Conservation (phyloP, 2,329 filamentous ascomycete genomes). For the Fusarium burgessii region DNA sequence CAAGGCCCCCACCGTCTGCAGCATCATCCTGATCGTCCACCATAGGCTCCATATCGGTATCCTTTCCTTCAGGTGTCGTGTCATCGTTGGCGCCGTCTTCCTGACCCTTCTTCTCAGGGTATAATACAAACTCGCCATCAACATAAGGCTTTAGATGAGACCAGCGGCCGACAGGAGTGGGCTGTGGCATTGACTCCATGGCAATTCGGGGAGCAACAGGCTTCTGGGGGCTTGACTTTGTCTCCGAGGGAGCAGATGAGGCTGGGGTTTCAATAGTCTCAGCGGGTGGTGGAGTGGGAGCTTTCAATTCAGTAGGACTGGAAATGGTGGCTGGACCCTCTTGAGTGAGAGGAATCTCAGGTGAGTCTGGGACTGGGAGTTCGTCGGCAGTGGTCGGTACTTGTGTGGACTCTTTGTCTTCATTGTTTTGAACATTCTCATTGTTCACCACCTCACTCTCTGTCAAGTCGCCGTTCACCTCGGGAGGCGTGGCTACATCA, state of each 20-base stretch:
- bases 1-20: conserved; percentile 47
- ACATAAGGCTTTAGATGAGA: conserved; percentile 57
- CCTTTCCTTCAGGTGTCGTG: conserved; percentile 49
- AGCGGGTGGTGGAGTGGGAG: conserved; percentile 31
- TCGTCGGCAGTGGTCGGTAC: conserved; percentile 2
- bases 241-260: conserved; percentile 37
- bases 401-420: conserved; percentile 14
- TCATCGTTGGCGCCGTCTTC: conserved; percentile 51
- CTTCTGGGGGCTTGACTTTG: conserved; percentile 41
- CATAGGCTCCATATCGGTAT: conserved; percentile 49
- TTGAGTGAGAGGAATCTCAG: conserved; percentile 19
- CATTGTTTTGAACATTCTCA: conserved; percentile 11
- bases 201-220: conserved; percentile 15
- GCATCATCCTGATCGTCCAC: conserved; percentile 51
- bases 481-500: neutral
- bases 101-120: conserved; percentile 55
- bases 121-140: conserved; percentile 53
- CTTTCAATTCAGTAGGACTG: conserved; percentile 35
- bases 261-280: conserved; percentile 35
- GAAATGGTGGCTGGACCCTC: conserved; percentile 29
- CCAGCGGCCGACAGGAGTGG: conserved; percentile 51
- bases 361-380: conserved; percentile 17
- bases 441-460: conserved; percentile 17
- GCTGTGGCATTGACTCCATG: conserved; percentile 45
- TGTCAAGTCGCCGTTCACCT: conserved; percentile 12